These are phyloP conservation scores for Clarireedia monteithiana DNA, from an alignment of 2,329 filamentous ascomycete species.

Conservation along the genomic window DNA sequence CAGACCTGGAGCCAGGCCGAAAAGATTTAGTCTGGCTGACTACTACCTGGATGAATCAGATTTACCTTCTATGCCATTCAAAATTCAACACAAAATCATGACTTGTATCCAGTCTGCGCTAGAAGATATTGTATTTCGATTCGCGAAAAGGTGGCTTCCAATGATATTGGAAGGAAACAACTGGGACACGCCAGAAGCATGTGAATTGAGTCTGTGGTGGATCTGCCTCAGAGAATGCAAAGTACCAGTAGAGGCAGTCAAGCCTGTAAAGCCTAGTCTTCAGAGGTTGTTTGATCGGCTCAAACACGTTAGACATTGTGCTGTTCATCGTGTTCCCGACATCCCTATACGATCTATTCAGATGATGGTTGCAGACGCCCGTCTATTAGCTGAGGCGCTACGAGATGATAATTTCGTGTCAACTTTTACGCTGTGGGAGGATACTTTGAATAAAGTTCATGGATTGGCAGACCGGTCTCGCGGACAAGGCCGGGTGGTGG, in stretches of 20 bases:
- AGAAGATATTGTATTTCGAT: slow-evolving; percentile 13
- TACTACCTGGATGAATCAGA: neutral
- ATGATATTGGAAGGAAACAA: slow-evolving; percentile 5
- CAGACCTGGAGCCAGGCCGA: neutral
- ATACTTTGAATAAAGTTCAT: neutral
- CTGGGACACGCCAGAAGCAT: slow-evolving; percentile 14
- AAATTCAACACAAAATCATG: slow-evolving; percentile 13
- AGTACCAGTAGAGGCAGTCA: slow-evolving; percentile 11
- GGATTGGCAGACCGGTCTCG: neutral
- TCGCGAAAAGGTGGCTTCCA: slow-evolving; percentile 16
- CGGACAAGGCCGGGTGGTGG: neutral
- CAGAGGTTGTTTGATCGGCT: slow-evolving; percentile 5
- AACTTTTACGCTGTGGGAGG: neutral
- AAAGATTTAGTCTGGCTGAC: neutral
- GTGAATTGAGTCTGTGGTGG: slow-evolving; percentile 15
- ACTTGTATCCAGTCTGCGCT: slow-evolving; percentile 11
- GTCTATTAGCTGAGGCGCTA: slow-evolving; percentile 3
- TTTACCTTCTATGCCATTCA: slow-evolving; percentile 12
- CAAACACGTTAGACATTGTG: slow-evolving; percentile 12
- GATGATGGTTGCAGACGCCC: slow-evolving; percentile 10
- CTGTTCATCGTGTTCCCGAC: slow-evolving; percentile 11
- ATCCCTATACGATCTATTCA: slow-evolving; percentile 7
- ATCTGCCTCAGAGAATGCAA: slow-evolving; percentile 3
- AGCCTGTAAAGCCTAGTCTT: neutral
- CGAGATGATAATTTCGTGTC: neutral